Percentiles rank a stretch among this genome's conserved stretches.
phyloP scores from a whole-genome alignment of 192 early-diverging fungal genomes.

The Pilaira anomala region DNA sequence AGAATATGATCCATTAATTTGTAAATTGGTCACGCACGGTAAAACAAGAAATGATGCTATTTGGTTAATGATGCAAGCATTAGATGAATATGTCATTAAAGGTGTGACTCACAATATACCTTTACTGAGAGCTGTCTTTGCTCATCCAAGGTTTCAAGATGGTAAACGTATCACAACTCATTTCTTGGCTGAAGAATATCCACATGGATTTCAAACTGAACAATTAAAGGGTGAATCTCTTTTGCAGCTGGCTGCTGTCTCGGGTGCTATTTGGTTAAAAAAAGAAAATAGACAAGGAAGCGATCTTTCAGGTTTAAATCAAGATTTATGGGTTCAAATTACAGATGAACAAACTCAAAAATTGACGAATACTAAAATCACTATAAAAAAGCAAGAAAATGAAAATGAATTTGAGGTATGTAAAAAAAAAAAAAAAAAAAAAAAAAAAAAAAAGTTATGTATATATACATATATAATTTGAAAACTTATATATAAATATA shows the following conservation, averaged over 20 bases:
- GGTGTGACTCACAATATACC: slow-evolving; percentile 97
- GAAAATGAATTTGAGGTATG: slow-evolving; percentile 45
- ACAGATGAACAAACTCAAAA: slow-evolving; percentile 42
- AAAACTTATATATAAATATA: slow-evolving; percentile 12
- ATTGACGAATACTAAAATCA: slow-evolving; percentile 43
- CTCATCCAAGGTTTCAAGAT: slow-evolving; percentile 62
- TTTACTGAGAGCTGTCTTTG: slow-evolving; percentile 81
- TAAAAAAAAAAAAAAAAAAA: neutral
- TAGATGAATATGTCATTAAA: slow-evolving; percentile 90
- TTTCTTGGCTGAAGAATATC: slow-evolving; percentile 88
- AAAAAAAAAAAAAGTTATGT: neutral
- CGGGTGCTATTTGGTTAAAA: slow-evolving; percentile 65
- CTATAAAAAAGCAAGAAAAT: slow-evolving; percentile 38
- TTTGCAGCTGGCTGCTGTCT: slow-evolving; percentile 61
- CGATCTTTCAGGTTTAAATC: slow-evolving; percentile 30
- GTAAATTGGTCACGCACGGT: slow-evolving; percentile 90
- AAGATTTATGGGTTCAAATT: slow-evolving; percentile 49
- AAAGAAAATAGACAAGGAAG: slow-evolving; percentile 56
- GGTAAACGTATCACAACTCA: slow-evolving; percentile 77
- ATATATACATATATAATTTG: too few relatives aligned
- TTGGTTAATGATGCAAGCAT: slow-evolving; percentile 70
- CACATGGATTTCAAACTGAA: slow-evolving; percentile 81
- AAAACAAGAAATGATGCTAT: slow-evolving; percentile 73
- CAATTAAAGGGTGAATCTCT: slow-evolving; percentile 46
- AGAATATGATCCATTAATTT: slow-evolving; percentile 95